Evolutionary conservation across 2,329 filamentous ascomycete genomes (phyloP).

Genomic region (Endoconidiophora laricicola): DNA sequence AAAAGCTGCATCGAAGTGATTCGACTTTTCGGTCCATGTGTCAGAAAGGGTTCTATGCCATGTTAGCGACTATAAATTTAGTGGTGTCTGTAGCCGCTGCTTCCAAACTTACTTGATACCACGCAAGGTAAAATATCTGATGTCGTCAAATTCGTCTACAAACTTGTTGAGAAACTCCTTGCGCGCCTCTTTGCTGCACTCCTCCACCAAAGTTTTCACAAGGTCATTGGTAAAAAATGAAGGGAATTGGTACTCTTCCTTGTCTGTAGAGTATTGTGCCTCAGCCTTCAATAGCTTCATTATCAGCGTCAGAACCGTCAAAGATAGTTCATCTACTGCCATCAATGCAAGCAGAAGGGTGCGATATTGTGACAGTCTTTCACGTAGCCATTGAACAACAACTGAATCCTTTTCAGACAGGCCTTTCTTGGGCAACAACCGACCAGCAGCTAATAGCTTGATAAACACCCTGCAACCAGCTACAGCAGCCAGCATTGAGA

Average conservation of each 20-base stretch:
- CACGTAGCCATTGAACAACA: constrained; percentile 63
- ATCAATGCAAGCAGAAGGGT: constrained; percentile 44
- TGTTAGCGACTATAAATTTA: constrained; percentile 7
- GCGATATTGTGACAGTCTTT: constrained; percentile 56
- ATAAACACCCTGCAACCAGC: constrained; percentile 78
- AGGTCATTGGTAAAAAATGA: constrained; percentile 8
- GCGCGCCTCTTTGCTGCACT: constrained; percentile 41
- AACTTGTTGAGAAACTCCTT: constrained; percentile 64
- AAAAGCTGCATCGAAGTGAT: constrained; percentile 39
- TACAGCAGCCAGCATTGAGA: constrained; percentile 53
- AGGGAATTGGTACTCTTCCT: constrained; percentile 53
- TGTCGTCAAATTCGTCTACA: constrained; percentile 64
- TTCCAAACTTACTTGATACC: constrained; percentile 44
- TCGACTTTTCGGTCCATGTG: constrained; percentile 16
- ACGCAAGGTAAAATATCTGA: constrained; percentile 68
- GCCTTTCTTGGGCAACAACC: constrained; percentile 46
- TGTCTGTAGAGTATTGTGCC: constrained; percentile 41
- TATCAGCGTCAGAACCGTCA: constrained; percentile 56
- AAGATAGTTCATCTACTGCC: constrained; percentile 43
- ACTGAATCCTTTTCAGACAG: constrained; percentile 57
- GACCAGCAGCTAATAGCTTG: constrained; percentile 58
- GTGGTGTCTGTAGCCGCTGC: constrained; percentile 3
- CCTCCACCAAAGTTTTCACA: constrained; percentile 39
- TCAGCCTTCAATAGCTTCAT: constrained; percentile 80
- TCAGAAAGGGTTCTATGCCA: constrained; percentile 20